Base-by-base conservation (phyloP, 768 basidiomycete species). In the Tylopilus balloui region DNA sequence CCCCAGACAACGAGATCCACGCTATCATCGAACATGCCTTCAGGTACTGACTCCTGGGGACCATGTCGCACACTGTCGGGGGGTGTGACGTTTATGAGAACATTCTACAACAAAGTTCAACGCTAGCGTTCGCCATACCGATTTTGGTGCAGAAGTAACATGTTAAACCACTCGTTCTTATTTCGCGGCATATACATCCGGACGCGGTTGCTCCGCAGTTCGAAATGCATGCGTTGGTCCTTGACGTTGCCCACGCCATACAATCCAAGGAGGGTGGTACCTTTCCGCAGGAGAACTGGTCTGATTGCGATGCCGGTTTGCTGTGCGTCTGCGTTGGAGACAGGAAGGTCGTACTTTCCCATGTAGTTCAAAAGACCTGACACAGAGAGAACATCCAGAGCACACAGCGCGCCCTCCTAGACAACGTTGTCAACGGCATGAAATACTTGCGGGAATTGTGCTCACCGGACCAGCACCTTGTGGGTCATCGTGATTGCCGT, bases 401-500 rank as follows among this genome's bases (percentile, higher is more conserved):
- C 93, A 59, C 92, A 94, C 1, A 99, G 77, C 1, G 96, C 96
- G 10, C 96, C 96, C 73, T 93, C 87, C 92, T 95, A 54, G 9
- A 40, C n/a, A 29, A 17, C 11, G 4, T 45, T 10, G 54, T 48
- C 35, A 31, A 32, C 5, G 20, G 17, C 10, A 32, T 43, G 42
- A 2, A 41, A 40, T 15, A 19, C 11, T 12, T 42, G 21, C 24
- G 10, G 11, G 11, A 19, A 42, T 12, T 20, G 44, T 11, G 70
- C 89, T 53, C 59, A 92, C 93, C 9, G 88, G 77, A 3, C 94
- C 93, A 19, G 92, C 86, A 17, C 96, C 96, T 70, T 98, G 96
- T 28, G 96, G 96, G 60, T 99, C 96, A 62, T 99, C 96, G 68
- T 99, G 96, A 63, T 99, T 99, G 36, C 96, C 96, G 61, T 99